Percentiles rank a stretch among this genome's conserved stretches.
phyloP scores from a whole-genome alignment of 345 rosid genomes.

The Atalantia buxifolia region DNA sequence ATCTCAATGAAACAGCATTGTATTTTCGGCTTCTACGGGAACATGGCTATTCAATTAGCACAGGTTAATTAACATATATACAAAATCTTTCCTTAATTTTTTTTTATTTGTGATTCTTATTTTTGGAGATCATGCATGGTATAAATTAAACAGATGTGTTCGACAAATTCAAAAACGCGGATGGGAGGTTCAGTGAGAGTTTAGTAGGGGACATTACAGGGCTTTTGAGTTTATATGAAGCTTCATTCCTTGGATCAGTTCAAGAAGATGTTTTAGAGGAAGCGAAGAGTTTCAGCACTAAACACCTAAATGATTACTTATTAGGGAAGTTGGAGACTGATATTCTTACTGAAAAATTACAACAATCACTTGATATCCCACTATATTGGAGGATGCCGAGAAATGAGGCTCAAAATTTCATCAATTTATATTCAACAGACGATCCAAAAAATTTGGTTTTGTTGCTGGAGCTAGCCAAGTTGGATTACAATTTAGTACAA shows the following conservation, averaged over 20 bases:
- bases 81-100: too few relatives aligned
- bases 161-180: too few relatives aligned
- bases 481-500: conserved; percentile 21
- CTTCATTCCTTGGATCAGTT: too few relatives aligned
- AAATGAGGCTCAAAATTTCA: conserved; percentile 9
- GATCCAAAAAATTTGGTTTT: neutral
- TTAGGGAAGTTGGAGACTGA: neutral
- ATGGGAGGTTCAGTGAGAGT: too few relatives aligned
- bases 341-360: neutral
- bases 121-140: too few relatives aligned
- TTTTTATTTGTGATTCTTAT: too few relatives aligned
- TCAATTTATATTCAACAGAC: conserved; percentile 1
- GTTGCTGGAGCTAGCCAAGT: conserved; percentile 17
- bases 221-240: too few relatives aligned
- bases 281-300: too few relatives aligned
- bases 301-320: neutral
- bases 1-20: conserved; percentile 11
- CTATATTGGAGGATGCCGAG: conserved; percentile 17
- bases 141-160: too few relatives aligned
- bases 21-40: conserved; percentile 14
- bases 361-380: conserved; percentile 15
- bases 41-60: conserved; percentile 1
- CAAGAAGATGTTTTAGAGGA: too few relatives aligned
- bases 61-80: neutral
- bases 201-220: too few relatives aligned